phyloP scores from a whole-genome alignment of 2,329 filamentous ascomycete genomes.

The Colletotrichum spaethianum region DNA sequence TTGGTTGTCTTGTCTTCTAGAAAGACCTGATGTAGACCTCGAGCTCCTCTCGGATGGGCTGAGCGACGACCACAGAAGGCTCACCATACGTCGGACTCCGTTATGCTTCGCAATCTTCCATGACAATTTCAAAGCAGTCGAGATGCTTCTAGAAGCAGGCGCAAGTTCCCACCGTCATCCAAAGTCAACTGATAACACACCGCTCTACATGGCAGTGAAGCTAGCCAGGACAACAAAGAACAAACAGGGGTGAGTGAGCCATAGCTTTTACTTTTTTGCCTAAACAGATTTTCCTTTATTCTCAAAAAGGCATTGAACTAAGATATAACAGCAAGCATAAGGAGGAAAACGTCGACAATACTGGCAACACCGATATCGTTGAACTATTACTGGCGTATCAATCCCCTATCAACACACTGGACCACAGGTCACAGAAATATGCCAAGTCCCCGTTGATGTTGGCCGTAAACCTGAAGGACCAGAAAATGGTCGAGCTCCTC shows the following conservation, averaged over 20 bases:
- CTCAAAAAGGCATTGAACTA: background rate
- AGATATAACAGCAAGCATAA: background rate
- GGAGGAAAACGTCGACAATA: background rate
- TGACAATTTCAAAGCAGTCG: constrained; percentile 37
- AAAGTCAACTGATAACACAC: background rate
- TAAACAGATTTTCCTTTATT: background rate
- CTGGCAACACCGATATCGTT: constrained; percentile 30
- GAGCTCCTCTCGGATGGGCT: constrained; percentile 16
- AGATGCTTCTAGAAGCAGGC: constrained; percentile 43
- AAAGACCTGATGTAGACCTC: constrained; percentile 24
- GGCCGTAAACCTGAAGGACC: constrained; percentile 20
- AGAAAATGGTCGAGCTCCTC: constrained; percentile 43
- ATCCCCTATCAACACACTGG: constrained; percentile 30
- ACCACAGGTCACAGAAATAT: constrained; percentile 8
- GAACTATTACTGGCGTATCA: constrained; percentile 34
- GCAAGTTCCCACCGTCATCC: constrained; percentile 41
- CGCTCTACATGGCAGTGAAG: constrained; percentile 25
- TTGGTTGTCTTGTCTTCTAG: constrained; percentile 28
- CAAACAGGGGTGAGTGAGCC: background rate
- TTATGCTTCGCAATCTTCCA: constrained; percentile 42
- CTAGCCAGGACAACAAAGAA: background rate
- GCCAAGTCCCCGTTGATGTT: constrained; percentile 29
- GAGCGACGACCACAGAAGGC: background rate
- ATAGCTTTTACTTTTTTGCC: accelerated
- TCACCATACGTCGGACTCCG: constrained; percentile 37